Evolutionary conservation across 345 rosid genomes (phyloP).

Genomic region (Bruguiera gymnorhiza): DNA sequence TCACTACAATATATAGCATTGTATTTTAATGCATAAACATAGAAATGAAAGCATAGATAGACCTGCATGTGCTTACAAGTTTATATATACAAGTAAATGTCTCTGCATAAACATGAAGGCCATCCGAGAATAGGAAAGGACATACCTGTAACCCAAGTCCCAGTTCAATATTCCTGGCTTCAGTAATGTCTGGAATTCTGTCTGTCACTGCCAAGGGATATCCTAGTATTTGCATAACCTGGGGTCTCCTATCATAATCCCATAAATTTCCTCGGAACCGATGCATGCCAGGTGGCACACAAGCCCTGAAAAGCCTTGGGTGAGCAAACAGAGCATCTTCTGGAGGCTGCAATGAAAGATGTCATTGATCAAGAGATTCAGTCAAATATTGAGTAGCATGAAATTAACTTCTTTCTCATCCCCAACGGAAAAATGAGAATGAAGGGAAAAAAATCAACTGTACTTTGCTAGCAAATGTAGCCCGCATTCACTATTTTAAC

Average conservation of each 20-base stretch:
- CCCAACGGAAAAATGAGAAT: background rate
- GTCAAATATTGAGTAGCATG: conserved; percentile 3
- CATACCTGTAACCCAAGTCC: conserved; percentile 92
- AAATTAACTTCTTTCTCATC: background rate
- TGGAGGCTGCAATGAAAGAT: conserved; percentile 60
- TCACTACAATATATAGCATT: background rate
- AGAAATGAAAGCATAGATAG: background rate
- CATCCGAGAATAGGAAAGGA: background rate
- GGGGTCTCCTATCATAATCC: conserved; percentile 86
- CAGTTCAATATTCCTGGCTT: conserved; percentile 90
- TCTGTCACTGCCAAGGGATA: conserved; percentile 67
- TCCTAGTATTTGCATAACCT: conserved; percentile 69
- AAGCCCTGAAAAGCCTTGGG: conserved; percentile 94
- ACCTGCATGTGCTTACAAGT: background rate
- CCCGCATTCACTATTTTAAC: background rate
- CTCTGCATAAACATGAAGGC: background rate
- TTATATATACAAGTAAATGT: background rate
- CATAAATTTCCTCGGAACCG: conserved; percentile 93
- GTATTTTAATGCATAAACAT: background rate
- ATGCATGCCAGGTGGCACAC: conserved; percentile 97
- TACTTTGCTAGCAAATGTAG: background rate
- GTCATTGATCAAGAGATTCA: conserved; percentile 3
- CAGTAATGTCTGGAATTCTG: conserved; percentile 80
- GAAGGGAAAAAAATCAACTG: background rate
- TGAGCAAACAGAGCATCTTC: conserved; percentile 91